Conservation (phyloP, 495 filamentous ascomycete species). For the Margaritispora aquatica region DNA sequence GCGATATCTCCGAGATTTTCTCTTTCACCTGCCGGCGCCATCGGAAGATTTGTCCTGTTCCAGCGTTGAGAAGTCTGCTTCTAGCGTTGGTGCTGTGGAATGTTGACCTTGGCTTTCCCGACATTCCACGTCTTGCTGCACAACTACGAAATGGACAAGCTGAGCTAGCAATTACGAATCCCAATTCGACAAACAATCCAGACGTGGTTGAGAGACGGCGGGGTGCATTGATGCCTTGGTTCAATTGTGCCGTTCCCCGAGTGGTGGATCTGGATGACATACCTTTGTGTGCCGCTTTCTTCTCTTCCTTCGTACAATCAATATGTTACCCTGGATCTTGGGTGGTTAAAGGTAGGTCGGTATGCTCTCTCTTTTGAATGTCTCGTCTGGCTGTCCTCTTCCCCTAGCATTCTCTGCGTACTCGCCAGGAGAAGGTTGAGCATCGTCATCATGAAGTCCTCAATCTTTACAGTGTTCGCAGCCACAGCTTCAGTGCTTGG, state of each 20-base stretch:
- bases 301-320: not conserved
- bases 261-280: not conserved
- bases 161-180: too few species aligned
- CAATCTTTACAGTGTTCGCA: not conserved
- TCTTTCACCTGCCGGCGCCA: not conserved
- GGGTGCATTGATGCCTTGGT: too few species aligned
- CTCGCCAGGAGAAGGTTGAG: not conserved
- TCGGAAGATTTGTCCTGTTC: not conserved
- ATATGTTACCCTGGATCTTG: too few species aligned
- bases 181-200: too few species aligned
- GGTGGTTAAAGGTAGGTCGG: too few species aligned
- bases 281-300: not conserved
- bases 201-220: not conserved
- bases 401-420: not conserved
- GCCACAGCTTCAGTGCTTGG: not conserved
- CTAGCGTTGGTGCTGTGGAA: too few species aligned
- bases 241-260: not conserved
- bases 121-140: too few species aligned
- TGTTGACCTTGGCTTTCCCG: not conserved
- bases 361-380: not conserved
- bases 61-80: not conserved
- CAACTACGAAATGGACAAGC: too few species aligned
- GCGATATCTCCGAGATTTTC: not conserved
- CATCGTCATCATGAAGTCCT: slow-evolving; percentile 9
- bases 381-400: not conserved